phyloP scores from a whole-genome alignment of 192 early-diverging fungal species.

The Umbelopsis vinacea region DNA sequence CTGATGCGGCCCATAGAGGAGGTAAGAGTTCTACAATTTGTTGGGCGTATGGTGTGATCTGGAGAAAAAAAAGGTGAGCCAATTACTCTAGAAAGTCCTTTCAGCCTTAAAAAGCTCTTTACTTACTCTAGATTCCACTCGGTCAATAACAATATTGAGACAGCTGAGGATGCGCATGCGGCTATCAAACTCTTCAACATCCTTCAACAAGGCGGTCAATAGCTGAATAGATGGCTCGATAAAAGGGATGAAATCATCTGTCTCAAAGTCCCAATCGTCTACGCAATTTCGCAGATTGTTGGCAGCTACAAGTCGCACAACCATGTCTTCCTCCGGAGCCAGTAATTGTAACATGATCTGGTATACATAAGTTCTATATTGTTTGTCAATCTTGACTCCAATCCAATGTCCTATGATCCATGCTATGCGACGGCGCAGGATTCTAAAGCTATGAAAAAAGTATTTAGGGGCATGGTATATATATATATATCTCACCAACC shows the following conservation, averaged over 20 bases:
- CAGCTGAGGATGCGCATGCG: slow-evolving; percentile 76
- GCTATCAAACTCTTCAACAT: slow-evolving; percentile 76
- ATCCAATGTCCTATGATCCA: slow-evolving; percentile 90
- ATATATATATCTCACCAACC: not conserved
- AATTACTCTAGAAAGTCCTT: too few relatives aligned
- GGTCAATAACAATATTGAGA: slow-evolving; percentile 75
- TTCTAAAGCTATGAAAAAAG: slow-evolving; percentile 42
- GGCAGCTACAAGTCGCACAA: slow-evolving; percentile 81
- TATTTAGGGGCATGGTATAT: not conserved
- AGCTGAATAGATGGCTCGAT: slow-evolving; percentile 61
- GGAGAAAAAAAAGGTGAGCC: too few relatives aligned
- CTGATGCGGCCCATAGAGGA: slow-evolving; percentile 77
- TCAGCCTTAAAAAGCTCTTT: too few relatives aligned
- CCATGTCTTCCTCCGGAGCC: slow-evolving; percentile 71
- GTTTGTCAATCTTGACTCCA: slow-evolving; percentile 70
- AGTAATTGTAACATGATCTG: slow-evolving; percentile 71
- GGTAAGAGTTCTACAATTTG: slow-evolving; percentile 77
- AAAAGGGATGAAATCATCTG: slow-evolving; percentile 67
- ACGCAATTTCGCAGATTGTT: slow-evolving; percentile 66
- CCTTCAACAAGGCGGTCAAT: slow-evolving; percentile 62
- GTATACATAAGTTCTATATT: slow-evolving; percentile 70
- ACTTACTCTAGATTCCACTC: slow-evolving; percentile 68
- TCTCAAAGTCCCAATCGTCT: slow-evolving; percentile 91
- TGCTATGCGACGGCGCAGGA: slow-evolving; percentile 71
- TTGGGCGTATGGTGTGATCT: slow-evolving; percentile 76